Base-by-base conservation (phyloP, 2,329 filamentous ascomycete genomes). In the Aspergillus novoparasiticus region DNA sequence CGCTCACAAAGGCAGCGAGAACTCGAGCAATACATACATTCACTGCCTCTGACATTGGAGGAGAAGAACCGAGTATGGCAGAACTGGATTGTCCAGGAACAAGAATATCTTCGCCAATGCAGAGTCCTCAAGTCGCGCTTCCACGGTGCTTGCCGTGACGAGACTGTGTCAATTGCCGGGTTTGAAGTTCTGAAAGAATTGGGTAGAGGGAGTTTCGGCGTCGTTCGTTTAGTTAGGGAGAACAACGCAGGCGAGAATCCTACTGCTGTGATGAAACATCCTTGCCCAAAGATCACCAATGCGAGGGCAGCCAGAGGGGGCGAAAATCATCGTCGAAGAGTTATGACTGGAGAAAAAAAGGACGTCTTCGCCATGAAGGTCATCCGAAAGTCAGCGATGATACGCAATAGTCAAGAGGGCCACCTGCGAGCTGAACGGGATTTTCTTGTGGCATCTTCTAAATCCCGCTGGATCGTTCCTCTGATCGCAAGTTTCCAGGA, bases 331-430 rank as follows among this genome's bases (percentile, higher is more conserved):
- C 75, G 73, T 43, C 70, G 73, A 60, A 74, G 65, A 41, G 69
- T 70, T 12, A 71, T 76, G 67, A 68, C 68, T 6, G 74, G 71
- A 9, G 69, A 72, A 43, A 78, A 71, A 62, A 85, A 83, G 57
- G 85, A 90, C 62, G 88, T 97, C 0, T 98, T 90, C 75, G 95
- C 95, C 16, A 97, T 98, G 94, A 98, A 98, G 75, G 91, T 97
- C 36, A 98, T 98, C 69, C 89, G 91, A 62, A 99, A 99, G 75
- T 92, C 92, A 0, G 89, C 93, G 61, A 98, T 97, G 94, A 84
- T 98, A 60, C 88, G 89, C 14, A 95, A 93, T 64, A 90, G 90
- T 66, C 95, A 98, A 79, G 94, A 98, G 78, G 94, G 92, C 0
- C 95, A 98, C 79, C 79, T 99, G 23, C 88, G 93, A 41, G 94